These are phyloP conservation scores for Sordariomycetes sp. DNA, from an alignment of 2,329 filamentous ascomycete genomes.

Conservation along the genomic window DNA sequence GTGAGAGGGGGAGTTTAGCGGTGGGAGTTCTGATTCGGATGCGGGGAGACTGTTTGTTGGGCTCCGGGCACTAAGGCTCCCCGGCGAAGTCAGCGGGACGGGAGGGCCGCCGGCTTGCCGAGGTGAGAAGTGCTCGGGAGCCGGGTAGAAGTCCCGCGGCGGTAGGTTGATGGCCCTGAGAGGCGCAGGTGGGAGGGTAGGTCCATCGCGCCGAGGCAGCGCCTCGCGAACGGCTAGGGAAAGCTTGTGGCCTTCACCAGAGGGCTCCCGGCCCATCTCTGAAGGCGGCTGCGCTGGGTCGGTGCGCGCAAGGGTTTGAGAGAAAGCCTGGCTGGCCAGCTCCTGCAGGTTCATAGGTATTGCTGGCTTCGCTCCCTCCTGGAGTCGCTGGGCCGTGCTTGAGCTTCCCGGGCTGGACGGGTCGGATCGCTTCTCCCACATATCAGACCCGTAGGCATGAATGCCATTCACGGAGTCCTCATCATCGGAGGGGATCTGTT, in stretches of 20 bases:
- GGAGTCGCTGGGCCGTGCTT: background rate
- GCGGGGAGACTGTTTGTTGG: background rate
- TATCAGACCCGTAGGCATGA: background rate
- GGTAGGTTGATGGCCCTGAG: background rate
- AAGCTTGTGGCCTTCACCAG: background rate
- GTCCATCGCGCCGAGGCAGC: background rate
- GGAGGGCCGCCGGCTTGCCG: background rate
- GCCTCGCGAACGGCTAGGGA: background rate
- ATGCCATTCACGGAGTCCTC: background rate
- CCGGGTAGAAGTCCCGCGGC: background rate
- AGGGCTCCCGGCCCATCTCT: background rate
- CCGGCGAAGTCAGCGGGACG: background rate
- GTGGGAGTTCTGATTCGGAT: background rate
- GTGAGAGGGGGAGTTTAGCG: background rate
- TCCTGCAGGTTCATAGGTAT: background rate
- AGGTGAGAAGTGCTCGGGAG: background rate
- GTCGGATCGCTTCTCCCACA: background rate
- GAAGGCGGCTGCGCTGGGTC: background rate
- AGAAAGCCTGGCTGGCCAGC: background rate
- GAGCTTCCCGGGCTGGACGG: background rate
- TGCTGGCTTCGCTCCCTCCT: background rate
- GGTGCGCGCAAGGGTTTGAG: background rate
- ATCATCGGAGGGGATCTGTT: background rate
- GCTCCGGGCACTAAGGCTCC: background rate
- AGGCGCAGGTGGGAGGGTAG: background rate